Percentiles rank a stretch among this genome's conserved stretches.
phyloP scores from a whole-genome alignment of 1,284 basidiomycete genomes.

The Pseudozyma sp. region DNA sequence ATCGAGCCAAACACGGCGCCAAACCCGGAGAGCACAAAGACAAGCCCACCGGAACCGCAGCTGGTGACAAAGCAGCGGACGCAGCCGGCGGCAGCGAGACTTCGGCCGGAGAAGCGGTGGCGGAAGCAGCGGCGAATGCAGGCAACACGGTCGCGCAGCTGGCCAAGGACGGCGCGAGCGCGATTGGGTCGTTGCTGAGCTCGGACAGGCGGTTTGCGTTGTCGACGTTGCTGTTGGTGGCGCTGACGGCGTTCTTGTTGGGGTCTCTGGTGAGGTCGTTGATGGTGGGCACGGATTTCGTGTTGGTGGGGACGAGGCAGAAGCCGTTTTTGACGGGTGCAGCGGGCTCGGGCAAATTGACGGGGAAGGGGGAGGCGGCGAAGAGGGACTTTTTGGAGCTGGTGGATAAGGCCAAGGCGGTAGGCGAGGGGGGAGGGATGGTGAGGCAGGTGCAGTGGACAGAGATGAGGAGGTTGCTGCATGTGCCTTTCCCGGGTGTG shows the following conservation, averaged over 20 bases:
- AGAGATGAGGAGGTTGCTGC: constrained; percentile 36
- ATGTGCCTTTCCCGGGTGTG: constrained; percentile 22
- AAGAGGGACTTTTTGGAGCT: constrained; percentile 18
- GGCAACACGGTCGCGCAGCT: constrained; percentile 28
- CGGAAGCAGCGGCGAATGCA: constrained; percentile 24
- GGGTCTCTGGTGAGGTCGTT: constrained; percentile 89
- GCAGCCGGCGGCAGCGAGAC: neutral
- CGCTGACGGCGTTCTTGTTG: constrained; percentile 87
- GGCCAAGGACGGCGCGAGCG: constrained; percentile 10
- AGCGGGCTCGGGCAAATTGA: constrained; percentile 4
- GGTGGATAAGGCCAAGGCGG: constrained; percentile 11
- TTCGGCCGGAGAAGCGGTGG: constrained; percentile 2
- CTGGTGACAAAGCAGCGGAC: neutral
- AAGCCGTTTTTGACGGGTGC: neutral
- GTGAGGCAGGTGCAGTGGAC: constrained; percentile 52
- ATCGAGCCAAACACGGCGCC: constrained; percentile 29
- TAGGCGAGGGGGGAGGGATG: constrained; percentile 8
- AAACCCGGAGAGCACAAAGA: constrained; percentile 17
- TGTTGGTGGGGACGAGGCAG: constrained; percentile 68
- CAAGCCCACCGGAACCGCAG: neutral
- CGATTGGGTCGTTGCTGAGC: constrained; percentile 17
- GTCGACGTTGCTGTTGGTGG: constrained; percentile 75
- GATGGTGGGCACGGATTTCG: constrained; percentile 89
- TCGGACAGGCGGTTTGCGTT: constrained; percentile 33
- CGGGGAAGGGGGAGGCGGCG: constrained; percentile 2